phyloP scores from a whole-genome alignment of 2,329 filamentous ascomycete species.

The Tolypocladium nubicola region DNA sequence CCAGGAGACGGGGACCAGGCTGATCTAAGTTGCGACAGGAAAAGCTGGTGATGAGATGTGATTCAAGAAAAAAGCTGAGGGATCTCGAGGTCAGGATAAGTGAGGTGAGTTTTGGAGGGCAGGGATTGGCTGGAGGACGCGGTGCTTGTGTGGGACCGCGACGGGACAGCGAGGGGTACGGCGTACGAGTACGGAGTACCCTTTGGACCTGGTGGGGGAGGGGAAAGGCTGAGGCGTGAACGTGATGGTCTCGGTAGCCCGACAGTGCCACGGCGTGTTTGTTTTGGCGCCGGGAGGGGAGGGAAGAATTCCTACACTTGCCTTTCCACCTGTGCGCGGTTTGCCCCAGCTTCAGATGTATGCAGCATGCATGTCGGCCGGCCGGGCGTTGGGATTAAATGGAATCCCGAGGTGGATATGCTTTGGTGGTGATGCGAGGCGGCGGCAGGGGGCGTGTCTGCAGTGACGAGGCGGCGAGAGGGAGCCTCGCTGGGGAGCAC shows the following conservation, averaged over 20 bases:
- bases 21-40: neutral
- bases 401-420: neutral
- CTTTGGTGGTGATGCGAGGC: neutral
- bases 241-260: neutral
- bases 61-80: neutral
- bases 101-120: conserved; percentile 12
- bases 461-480: neutral
- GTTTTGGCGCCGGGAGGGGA: neutral
- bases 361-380: neutral
- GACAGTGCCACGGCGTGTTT: neutral
- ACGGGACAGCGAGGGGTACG: conserved; percentile 4
- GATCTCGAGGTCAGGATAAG: neutral
- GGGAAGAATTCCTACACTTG: neutral
- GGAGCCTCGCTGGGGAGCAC: neutral
- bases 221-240: neutral
- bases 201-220: neutral
- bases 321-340: neutral
- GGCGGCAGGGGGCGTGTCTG: neutral
- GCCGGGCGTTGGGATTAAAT: neutral
- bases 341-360: neutral
- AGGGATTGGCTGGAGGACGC: conserved; percentile 21
- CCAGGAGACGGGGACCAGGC: neutral
- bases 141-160: conserved; percentile 26
- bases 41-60: conserved; percentile 1
- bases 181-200: neutral